Conservation (phyloP, 2,329 filamentous ascomycete species). For the Parastagonospora nodorum region DNA sequence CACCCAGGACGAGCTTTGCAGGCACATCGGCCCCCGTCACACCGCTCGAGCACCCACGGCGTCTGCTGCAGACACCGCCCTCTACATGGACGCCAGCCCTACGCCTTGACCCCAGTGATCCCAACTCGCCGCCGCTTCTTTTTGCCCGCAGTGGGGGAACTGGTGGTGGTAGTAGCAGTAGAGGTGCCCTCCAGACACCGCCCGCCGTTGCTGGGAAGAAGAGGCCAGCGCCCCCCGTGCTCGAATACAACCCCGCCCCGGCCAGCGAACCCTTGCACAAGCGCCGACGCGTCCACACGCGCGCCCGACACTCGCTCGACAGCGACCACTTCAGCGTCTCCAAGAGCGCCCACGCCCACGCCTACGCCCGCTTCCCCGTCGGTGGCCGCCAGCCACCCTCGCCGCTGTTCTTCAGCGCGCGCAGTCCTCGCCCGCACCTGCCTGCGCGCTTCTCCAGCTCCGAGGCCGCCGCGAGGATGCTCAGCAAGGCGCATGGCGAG, state of each 20-base stretch:
- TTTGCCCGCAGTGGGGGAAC: conserved; percentile 11
- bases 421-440: conserved; percentile 49
- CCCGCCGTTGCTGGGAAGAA: conserved; percentile 28
- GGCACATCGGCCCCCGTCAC: not conserved
- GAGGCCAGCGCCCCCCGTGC: conserved; percentile 14
- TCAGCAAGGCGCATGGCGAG: conserved; percentile 56
- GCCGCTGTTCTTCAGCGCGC: conserved; percentile 59
- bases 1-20: not conserved
- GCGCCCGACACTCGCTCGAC: conserved; percentile 43
- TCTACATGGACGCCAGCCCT: conserved; percentile 22
- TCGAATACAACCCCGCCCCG: conserved; percentile 10
- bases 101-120: conserved; percentile 17
- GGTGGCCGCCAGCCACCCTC: conserved; percentile 48
- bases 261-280: conserved; percentile 44
- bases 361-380: conserved; percentile 19
- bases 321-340: conserved; percentile 35
- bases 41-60: not conserved
- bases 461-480: conserved; percentile 63
- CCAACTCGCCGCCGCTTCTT: conserved; percentile 15
- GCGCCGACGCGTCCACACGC: conserved; percentile 33
- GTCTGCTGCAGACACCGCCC: conserved; percentile 2
- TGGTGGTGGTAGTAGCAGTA: conserved; percentile 1
- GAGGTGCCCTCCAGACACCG: conserved; percentile 14
- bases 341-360: conserved; percentile 15
- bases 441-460: conserved; percentile 62